Evolutionary conservation across 192 early-diverging fungal species (phyloP), one percentile per base, ranked within the genome.

Genomic region (Haplosporangium gracile): DNA sequence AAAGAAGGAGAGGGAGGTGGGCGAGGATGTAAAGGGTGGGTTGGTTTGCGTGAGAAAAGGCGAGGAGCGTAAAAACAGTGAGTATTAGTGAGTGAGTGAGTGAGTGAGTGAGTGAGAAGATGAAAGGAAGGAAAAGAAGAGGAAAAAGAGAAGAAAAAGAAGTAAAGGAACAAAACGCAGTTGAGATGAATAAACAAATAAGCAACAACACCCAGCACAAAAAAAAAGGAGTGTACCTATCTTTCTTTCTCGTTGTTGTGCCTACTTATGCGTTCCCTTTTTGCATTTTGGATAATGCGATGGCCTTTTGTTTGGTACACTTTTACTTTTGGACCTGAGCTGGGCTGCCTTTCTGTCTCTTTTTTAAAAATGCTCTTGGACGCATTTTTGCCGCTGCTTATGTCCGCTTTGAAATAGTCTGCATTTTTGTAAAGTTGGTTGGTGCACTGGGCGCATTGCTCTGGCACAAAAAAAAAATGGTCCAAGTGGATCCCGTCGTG

Each of bases 361-460:
- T 43, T 76, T 79, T 80, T 82, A 39, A 32, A 51, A 51, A 51
- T 22, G 49, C 49, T 51, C 49, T 51, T 51, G 49, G 49, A 51
- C 16, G 20, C 49, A 22, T 51, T 18, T 49, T 51, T 22, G 49
- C 5, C 15, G 42, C 42, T 57, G 55, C 55, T n/a, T n/a, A 57
- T 57, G 55, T 57, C 29, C 26, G 49, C 49, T 51, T 18, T 51
- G n/a, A 34, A 65, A 65, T 65, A 65, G 60, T 1, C 60, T 65
- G 55, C 55, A 65, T 32, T 65, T 32, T 60, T 10, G 57, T 24
- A 55, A 5, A 5, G 7, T 26, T 11, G 24, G 29, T 10, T 26
- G n/a, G 29, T 11, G 29, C 60, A 65, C 15, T 65, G 26, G 60
- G 60, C 16, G 60, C n/a, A 57, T 57, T 57, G 26, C 29, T 29